Evolutionary conservation across 768 basidiomycete species (phyloP).

Genomic region (Coprinopsis marcescibilis): DNA sequence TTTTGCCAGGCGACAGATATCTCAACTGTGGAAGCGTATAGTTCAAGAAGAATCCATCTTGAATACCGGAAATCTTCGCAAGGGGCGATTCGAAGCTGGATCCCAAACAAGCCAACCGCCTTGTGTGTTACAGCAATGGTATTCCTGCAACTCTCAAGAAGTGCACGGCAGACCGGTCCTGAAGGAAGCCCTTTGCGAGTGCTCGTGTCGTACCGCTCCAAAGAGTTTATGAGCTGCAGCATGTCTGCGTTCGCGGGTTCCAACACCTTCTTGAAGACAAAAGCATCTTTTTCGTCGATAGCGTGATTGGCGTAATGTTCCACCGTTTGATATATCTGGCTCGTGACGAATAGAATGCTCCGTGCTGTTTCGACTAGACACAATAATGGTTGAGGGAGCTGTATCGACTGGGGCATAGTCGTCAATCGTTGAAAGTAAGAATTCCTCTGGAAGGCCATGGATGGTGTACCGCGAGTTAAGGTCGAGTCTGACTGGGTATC

Average conservation of each 20-base stretch:
- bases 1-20: constrained; percentile 80
- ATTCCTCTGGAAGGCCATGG: constrained; percentile 76
- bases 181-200: constrained; percentile 67
- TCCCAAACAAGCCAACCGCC: constrained; percentile 74
- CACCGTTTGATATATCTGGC: constrained; percentile 85
- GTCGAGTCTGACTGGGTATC: constrained; percentile 3
- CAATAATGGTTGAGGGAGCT: constrained; percentile 65
- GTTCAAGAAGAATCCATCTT: constrained; percentile 76
- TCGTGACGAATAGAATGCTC: constrained; percentile 86
- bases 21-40: constrained; percentile 88
- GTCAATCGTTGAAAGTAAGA: constrained; percentile 95
- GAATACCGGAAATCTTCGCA: constrained; percentile 84
- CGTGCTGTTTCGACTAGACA: constrained; percentile 83
- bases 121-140: constrained; percentile 80
- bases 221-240: constrained; percentile 74
- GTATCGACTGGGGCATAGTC: constrained; percentile 59
- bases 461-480: constrained; percentile 27
- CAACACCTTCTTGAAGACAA: constrained; percentile 76
- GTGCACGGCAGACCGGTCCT: constrained; percentile 62
- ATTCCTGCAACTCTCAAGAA: constrained; percentile 82
- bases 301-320: constrained; percentile 83
- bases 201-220: constrained; percentile 87
- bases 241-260: constrained; percentile 81
- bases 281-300: constrained; percentile 75
- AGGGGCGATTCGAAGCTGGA: constrained; percentile 73